These are phyloP conservation scores for Echria macrotheca DNA, from an alignment of 495 filamentous ascomycete species.

Conservation along the genomic window DNA sequence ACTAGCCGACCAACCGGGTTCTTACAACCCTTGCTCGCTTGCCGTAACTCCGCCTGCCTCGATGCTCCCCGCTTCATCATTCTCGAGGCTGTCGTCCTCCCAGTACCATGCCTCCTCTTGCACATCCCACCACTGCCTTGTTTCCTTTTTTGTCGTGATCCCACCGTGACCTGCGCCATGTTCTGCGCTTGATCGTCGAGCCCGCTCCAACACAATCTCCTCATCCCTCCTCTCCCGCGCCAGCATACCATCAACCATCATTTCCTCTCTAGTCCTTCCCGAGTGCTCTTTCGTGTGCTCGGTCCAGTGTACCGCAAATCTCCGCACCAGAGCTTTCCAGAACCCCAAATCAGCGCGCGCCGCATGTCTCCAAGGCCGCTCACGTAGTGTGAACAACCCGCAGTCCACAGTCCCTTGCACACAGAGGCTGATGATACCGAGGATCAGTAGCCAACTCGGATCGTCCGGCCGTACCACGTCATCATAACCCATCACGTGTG, in stretches of 20 bases:
- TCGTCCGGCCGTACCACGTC: conserved; percentile 39
- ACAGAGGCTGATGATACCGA: conserved; percentile 51
- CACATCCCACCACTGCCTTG: conserved; percentile 23
- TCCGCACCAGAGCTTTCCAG: conserved; percentile 29
- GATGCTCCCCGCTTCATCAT: too few species aligned
- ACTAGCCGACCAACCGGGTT: too few species aligned
- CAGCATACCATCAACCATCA: conserved; percentile 37
- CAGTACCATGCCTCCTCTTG: neutral
- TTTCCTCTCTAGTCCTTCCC: conserved; percentile 42
- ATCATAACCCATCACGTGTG: conserved; percentile 54
- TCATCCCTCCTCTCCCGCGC: conserved; percentile 38
- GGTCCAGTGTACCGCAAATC: conserved; percentile 14
- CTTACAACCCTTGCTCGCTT: too few species aligned
- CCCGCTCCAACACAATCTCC: conserved; percentile 29
- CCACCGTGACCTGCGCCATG: neutral
- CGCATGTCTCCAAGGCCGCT: conserved; percentile 64
- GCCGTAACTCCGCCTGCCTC: too few species aligned
- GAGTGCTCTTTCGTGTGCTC: conserved; percentile 12
- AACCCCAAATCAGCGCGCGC: conserved; percentile 31
- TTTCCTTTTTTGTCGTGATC: neutral
- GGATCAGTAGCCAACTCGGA: conserved; percentile 47
- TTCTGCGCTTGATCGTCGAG: neutral
- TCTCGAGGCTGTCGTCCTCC: neutral
- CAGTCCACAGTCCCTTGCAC: conserved; percentile 63
- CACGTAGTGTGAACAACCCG: conserved; percentile 57